Conservation (phyloP, 176 grass and related monocot genomes). For the Ensete glaucum region DNA sequence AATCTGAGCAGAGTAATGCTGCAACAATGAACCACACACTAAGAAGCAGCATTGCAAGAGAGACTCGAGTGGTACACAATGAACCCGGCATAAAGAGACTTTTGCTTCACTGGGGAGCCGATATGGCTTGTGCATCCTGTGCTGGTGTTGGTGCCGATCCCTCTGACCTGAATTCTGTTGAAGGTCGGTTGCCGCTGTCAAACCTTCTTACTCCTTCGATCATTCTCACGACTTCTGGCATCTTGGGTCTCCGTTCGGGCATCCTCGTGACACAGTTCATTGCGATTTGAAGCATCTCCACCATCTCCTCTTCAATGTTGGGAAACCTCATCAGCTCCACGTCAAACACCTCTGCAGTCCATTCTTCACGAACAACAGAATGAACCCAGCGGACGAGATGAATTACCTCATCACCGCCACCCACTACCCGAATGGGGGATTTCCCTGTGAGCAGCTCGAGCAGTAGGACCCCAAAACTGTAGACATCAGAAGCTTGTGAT, state of each 20-base stretch:
- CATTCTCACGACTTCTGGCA: slow-evolving; percentile 66
- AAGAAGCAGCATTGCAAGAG: neutral
- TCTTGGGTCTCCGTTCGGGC: slow-evolving; percentile 72
- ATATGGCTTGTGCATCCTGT: neutral
- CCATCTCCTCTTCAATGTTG: slow-evolving; percentile 94
- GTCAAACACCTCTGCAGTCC: slow-evolving; percentile 94
- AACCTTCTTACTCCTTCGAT: slow-evolving; percentile 56
- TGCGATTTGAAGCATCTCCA: slow-evolving; percentile 92
- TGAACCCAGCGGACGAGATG: slow-evolving; percentile 95
- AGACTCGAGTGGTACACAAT: neutral
- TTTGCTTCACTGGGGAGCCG: neutral
- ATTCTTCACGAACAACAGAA: slow-evolving; percentile 84
- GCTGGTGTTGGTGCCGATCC: neutral
- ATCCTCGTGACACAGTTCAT: slow-evolving; percentile 75
- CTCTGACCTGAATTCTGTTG: slow-evolving; percentile 31
- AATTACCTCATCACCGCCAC: slow-evolving; percentile 59
- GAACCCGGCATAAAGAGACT: neutral
- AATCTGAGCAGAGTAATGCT: neutral
- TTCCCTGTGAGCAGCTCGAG: slow-evolving; percentile 83
- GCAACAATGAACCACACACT: neutral
- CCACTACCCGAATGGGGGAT: slow-evolving; percentile 57
- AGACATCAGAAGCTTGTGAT: slow-evolving; percentile 65
- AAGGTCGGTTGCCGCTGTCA: slow-evolving; percentile 30
- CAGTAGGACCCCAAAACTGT: slow-evolving; percentile 80
- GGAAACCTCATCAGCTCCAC: slow-evolving; percentile 72